Evolutionary conservation across 768 basidiomycete species (phyloP).

Genomic region (Aureoboletus auriporus): DNA sequence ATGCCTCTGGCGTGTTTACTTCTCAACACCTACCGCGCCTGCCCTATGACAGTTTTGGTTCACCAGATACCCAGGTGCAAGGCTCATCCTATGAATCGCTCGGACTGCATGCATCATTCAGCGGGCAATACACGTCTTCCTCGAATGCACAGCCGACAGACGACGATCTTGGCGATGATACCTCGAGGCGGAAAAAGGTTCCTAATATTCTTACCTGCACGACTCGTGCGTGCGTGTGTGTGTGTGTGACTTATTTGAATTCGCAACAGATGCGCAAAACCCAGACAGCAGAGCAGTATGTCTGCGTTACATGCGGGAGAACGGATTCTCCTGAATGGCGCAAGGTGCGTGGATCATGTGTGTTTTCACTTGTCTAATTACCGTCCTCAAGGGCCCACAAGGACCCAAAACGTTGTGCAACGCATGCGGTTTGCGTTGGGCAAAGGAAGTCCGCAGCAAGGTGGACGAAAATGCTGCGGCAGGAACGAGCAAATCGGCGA

Average conservation of each 20-base stretch:
- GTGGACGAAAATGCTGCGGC: constrained; percentile 31
- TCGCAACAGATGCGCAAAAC: constrained; percentile 33
- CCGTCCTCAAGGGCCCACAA: constrained; percentile 63
- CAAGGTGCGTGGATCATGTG: constrained; percentile 46
- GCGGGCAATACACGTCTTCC: constrained; percentile 13
- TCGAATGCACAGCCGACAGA: constrained; percentile 16
- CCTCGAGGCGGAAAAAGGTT: constrained; percentile 64
- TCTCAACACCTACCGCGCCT: constrained; percentile 9
- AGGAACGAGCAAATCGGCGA: constrained; percentile 18
- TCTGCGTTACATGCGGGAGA: constrained; percentile 89
- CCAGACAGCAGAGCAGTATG: constrained; percentile 61
- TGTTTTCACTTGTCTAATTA: constrained; percentile 15
- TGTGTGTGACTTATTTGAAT: constrained; percentile 1
- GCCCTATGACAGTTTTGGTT: constrained; percentile 16
- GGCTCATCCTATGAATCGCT: constrained; percentile 18
- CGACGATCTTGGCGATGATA: constrained; percentile 49
- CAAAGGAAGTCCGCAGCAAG: constrained; percentile 60
- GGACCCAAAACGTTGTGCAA: constrained; percentile 99
- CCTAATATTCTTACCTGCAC: background rate
- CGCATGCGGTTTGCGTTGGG: constrained; percentile 93
- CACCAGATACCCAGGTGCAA: constrained; percentile 9
- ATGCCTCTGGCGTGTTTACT: constrained; percentile 13
- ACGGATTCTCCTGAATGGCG: constrained; percentile 98
- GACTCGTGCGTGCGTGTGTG: background rate
- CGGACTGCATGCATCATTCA: constrained; percentile 12